Percentiles rank a stretch among this genome's conserved stretches.
Conservation (phyloP, 495 filamentous ascomycete genomes). For the Tuber melanosporum region DNA sequence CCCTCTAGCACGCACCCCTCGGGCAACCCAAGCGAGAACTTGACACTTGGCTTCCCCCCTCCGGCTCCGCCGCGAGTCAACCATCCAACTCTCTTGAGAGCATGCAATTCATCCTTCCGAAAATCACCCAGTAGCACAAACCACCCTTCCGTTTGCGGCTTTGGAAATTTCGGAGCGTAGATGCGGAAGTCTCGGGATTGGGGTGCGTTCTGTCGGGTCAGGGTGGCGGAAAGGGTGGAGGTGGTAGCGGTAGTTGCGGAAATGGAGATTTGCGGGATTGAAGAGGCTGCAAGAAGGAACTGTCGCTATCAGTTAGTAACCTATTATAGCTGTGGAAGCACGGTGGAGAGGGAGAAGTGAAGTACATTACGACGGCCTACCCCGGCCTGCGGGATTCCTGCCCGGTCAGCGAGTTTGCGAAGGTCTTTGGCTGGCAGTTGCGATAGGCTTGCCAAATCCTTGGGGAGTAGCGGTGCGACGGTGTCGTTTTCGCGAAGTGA, state of each 20-base stretch:
- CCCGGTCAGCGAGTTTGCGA: conserved; percentile 38
- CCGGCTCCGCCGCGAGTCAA: conserved; percentile 40
- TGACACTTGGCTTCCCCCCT: conserved; percentile 17
- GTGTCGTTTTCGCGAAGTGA: neutral
- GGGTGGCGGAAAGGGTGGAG: conserved; percentile 54
- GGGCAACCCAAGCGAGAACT: conserved; percentile 35
- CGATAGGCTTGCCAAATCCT: conserved; percentile 39
- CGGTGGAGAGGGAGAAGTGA: neutral
- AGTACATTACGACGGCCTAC: neutral
- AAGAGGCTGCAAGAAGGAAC: conserved; percentile 55
- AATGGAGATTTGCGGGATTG: conserved; percentile 64
- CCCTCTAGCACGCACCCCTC: conserved; percentile 27
- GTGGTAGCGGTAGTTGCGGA: conserved; percentile 52
- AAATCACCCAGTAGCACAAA: conserved; percentile 70
- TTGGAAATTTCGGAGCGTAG: conserved; percentile 83
- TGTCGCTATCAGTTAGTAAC: conserved; percentile 17
- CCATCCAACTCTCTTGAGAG: conserved; percentile 81
- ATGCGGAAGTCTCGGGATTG: conserved; percentile 60
- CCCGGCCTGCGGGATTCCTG: conserved; percentile 5
- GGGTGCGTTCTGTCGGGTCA: conserved; percentile 62
- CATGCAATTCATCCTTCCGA: conserved; percentile 65
- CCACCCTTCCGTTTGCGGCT: conserved; percentile 90
- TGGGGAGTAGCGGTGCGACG: conserved; percentile 30
- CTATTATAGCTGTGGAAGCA: neutral
- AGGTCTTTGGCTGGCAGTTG: conserved; percentile 48